phyloP scores from a whole-genome alignment of 345 rosid genomes.

The Populus davidiana region DNA sequence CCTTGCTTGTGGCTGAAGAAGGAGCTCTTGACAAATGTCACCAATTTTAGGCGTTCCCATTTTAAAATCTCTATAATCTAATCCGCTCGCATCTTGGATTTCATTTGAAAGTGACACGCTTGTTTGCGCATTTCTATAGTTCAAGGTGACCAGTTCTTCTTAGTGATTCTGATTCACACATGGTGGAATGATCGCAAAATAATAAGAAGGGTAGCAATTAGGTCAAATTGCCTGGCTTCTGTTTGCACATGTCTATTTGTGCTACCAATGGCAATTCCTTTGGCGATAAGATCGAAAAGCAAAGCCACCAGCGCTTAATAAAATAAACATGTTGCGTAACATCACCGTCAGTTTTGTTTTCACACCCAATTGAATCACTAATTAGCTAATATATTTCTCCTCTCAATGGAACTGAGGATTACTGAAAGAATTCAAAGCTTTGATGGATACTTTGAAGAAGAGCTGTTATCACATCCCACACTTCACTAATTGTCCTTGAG shows the following conservation, averaged over 20 bases:
- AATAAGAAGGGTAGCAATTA: not conserved
- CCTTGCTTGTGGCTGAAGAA: not conserved
- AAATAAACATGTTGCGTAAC: not conserved
- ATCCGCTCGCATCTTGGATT: not conserved
- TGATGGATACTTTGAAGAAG: too few relatives aligned
- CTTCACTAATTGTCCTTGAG: too few relatives aligned
- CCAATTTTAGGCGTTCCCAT: not conserved
- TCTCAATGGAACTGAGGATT: too few relatives aligned
- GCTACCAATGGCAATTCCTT: not conserved
- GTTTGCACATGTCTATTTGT: not conserved
- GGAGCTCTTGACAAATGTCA: not conserved
- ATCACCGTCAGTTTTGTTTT: not conserved
- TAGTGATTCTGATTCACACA: not conserved
- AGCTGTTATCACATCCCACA: too few relatives aligned
- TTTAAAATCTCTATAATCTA: not conserved
- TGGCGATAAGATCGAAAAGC: not conserved
- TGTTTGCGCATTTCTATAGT: not conserved
- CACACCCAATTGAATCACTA: not conserved
- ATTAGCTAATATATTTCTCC: too few relatives aligned
- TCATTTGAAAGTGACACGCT: not conserved
- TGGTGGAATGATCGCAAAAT: too few relatives aligned
- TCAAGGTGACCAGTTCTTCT: not conserved
- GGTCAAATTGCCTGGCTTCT: not conserved
- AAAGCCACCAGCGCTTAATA: not conserved
- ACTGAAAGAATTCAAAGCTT: too few relatives aligned